Conservation (phyloP, 768 basidiomycete species). For the Tephrocybe sp. region DNA sequence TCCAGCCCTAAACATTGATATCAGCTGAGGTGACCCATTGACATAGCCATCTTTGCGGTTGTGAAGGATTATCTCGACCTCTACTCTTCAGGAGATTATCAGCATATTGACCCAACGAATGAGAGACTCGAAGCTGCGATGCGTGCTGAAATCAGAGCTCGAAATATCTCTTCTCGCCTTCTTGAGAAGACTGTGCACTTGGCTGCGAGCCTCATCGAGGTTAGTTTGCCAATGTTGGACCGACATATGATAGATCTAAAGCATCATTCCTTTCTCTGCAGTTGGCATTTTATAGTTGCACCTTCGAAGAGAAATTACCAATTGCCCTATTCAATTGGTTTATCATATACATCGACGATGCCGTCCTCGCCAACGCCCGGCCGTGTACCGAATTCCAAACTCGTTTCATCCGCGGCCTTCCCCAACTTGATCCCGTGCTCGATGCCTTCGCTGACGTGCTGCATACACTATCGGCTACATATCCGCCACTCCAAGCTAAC, state of each 20-base stretch:
- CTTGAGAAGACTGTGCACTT: slow-evolving; percentile 10
- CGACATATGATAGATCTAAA: background rate
- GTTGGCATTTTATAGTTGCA: slow-evolving; percentile 14
- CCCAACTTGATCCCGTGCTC: slow-evolving; percentile 13
- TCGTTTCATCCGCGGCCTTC: slow-evolving; percentile 11
- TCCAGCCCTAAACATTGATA: no score
- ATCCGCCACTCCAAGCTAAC: slow-evolving; percentile 8
- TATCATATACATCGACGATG: slow-evolving; percentile 12
- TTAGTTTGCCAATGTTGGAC: background rate
- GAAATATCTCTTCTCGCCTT: slow-evolving; percentile 1
- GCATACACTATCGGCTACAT: slow-evolving; percentile 3
- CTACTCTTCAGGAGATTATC: slow-evolving; percentile 1
- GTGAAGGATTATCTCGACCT: slow-evolving; percentile 8
- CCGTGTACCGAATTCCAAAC: slow-evolving; percentile 9
- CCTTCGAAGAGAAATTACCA: slow-evolving; percentile 14
- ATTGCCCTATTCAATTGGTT: slow-evolving; percentile 21
- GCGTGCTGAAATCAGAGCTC: slow-evolving; percentile 5
- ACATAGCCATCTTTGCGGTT: background rate
- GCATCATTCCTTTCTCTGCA: background rate
- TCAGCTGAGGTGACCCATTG: no score
- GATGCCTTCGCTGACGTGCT: slow-evolving; percentile 8
- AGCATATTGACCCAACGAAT: slow-evolving; percentile 8
- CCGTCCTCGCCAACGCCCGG: background rate
- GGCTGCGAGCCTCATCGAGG: slow-evolving; percentile 11
- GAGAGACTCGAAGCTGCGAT: slow-evolving; percentile 8